A percentile compares a stretch with the other conserved stretches of the same genome.
These are phyloP conservation scores for Serendipita sp. DNA, from an alignment of 768 basidiomycete species.

Conservation along the genomic window DNA sequence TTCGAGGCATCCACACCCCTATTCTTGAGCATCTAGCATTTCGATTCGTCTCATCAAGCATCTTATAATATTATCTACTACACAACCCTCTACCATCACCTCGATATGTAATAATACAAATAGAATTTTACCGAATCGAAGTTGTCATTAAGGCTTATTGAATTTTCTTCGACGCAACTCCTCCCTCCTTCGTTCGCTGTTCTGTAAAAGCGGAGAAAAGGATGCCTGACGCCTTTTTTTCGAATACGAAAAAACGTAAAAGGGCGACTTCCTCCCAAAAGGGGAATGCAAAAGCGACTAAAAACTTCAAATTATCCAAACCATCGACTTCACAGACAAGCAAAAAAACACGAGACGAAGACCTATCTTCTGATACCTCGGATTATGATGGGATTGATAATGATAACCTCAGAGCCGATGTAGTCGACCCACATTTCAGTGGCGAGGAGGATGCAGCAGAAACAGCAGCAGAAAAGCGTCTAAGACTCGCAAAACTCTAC, in stretches of 20 bases:
- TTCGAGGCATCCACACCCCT: no score
- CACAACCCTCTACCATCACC: no score
- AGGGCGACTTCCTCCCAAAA: slow-evolving; percentile 17
- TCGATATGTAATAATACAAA: no score
- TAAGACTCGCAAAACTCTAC: slow-evolving; percentile 82
- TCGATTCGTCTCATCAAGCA: no score
- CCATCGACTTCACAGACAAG: slow-evolving; percentile 21
- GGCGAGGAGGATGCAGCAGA: slow-evolving; percentile 79
- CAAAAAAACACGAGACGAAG: slow-evolving; percentile 27
- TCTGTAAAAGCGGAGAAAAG: not conserved
- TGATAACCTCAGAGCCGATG: slow-evolving; percentile 38
- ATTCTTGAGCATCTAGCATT: no score
- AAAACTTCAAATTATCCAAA: slow-evolving; percentile 19
- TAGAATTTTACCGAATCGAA: no score
- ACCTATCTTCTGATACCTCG: slow-evolving; percentile 22
- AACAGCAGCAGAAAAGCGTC: slow-evolving; percentile 84
- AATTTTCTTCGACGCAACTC: no score
- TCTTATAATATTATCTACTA: no score
- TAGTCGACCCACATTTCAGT: slow-evolving; percentile 41
- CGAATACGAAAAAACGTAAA: slow-evolving; percentile 24
- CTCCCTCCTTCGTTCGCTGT: no score
- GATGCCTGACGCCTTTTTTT: slow-evolving; percentile 81
- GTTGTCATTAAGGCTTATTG: no score
- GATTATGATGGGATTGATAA: slow-evolving; percentile 38
- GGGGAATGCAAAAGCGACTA: slow-evolving; percentile 48